Conservation (phyloP, 495 filamentous ascomycete species). For the Paragyromitra xinjiangensis region DNA sequence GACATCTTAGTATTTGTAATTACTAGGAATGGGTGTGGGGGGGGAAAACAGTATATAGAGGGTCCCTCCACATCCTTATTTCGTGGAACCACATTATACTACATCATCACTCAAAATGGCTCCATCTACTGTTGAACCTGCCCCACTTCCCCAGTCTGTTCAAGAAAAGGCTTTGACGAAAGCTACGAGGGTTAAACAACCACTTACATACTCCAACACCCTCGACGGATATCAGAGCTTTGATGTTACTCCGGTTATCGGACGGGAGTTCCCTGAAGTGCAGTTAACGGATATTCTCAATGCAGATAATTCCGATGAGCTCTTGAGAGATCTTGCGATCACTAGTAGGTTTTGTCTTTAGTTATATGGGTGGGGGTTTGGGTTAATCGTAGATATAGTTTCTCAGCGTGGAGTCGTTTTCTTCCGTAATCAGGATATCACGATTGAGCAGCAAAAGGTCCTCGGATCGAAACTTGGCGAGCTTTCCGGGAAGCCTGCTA, state of each 20-base stretch:
- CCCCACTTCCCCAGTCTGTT: background rate
- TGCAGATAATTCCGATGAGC: slow-evolving; percentile 71
- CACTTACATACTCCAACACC: slow-evolving; percentile 65
- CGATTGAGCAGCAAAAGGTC: slow-evolving; percentile 73
- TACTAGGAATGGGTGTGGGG: background rate
- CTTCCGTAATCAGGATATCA: slow-evolving; percentile 77
- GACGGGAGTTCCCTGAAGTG: slow-evolving; percentile 69
- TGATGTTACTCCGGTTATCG: slow-evolving; percentile 75
- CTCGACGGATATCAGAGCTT: slow-evolving; percentile 69
- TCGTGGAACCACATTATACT: background rate
- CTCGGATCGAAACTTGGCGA: slow-evolving; percentile 72
- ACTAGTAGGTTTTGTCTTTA: slow-evolving; percentile 61
- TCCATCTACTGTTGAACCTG: slow-evolving; percentile 2
- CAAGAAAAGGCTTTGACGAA: slow-evolving; percentile 32
- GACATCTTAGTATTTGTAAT: slow-evolving; percentile 1
- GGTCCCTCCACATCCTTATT: background rate
- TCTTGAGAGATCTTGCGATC: slow-evolving; percentile 72
- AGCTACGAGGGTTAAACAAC: slow-evolving; percentile 52
- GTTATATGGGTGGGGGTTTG: background rate
- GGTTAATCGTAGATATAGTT: slow-evolving; percentile 61
- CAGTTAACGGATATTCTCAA: slow-evolving; percentile 69
- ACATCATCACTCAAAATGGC: slow-evolving; percentile 12
- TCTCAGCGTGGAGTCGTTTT: slow-evolving; percentile 83
- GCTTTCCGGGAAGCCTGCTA: slow-evolving; percentile 71
- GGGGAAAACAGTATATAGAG: background rate